phyloP scores from a whole-genome alignment of 2,329 filamentous ascomycete genomes.

The Neobulgaria alba region DNA sequence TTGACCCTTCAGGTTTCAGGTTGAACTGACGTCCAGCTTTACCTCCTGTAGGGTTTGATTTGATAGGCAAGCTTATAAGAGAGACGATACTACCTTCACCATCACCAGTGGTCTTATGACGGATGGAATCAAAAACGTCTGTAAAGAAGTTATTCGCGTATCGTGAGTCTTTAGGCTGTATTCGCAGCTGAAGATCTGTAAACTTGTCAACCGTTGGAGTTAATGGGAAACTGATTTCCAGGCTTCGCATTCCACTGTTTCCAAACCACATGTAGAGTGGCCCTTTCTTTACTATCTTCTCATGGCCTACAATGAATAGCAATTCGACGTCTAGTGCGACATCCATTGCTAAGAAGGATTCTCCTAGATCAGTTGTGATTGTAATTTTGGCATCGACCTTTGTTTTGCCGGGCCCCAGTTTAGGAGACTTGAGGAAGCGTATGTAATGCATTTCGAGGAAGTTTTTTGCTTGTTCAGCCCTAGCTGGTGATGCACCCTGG shows the following conservation, averaged over 20 bases:
- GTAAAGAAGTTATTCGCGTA: conserved; percentile 8
- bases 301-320: background rate
- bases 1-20: background rate
- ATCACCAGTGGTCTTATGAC: too few relatives aligned
- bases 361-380: conserved; percentile 59
- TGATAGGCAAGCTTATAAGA: too few relatives aligned
- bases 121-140: conserved; percentile 3
- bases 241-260: conserved; percentile 17
- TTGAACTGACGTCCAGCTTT: conserved; percentile 22
- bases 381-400: conserved; percentile 23
- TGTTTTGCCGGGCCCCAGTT: background rate
- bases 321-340: conserved; percentile 14
- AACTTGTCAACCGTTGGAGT: conserved; percentile 5
- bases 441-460: conserved; percentile 6
- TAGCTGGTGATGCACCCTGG: too few relatives aligned
- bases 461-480: background rate
- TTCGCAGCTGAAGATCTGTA: conserved; percentile 11
- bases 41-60: too few relatives aligned
- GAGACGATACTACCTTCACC: too few relatives aligned
- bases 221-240: conserved; percentile 19
- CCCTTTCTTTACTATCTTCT: conserved; percentile 2
- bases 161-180: conserved; percentile 11
- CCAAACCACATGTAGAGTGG: conserved; percentile 21
- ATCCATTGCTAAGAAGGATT: conserved; percentile 27
- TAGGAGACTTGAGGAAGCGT: conserved; percentile 5